Evolutionary conservation across 768 basidiomycete species (phyloP), one percentile per base, ranked within the genome.

Genomic region (Leccinum imitatum): DNA sequence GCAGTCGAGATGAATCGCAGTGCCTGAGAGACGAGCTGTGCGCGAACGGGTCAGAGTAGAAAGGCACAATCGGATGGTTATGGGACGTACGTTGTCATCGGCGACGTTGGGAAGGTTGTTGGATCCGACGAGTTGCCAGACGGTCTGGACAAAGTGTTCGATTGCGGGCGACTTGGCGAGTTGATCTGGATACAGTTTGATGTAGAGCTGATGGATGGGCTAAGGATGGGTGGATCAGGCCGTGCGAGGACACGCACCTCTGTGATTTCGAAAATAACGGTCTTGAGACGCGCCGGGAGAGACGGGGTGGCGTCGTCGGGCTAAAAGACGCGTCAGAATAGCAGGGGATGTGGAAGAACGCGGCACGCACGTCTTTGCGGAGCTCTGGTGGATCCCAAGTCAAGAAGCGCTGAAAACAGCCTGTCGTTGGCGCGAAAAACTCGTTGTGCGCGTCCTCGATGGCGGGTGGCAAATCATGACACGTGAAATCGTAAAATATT

Each of bases 401-500:
- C 62, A 98, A 75, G 67, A 97, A 91, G 58, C 82, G 83, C 60
- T 93, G 85, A 70, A 98, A 90, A 78, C 86, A 87, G 2, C 91
- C 91, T 3, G 73, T 76, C 0, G 76, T 76, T 1, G 86, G 78
- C 4, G 81, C 87, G 73, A 98, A 97, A 72, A 96, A 97, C 61
- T 89, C 84, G 19, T 82, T 78, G 59, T 95, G 86, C 27, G 86
- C 79, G 68, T 98, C 97, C 71, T 99, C 97, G 66, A 99, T 87
- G 64, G 87, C 89, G 14, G 94, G 93, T 4, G 95, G 97, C 17
- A 98, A 80, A 75, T 99, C 97, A 64, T 98, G 96, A 65, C 91
- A 91, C 2, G 90, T 94, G 63, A 99, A 84, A 73, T 98, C 97
- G 68, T 95, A 90, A 78, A 89, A 98, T 25, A 98, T 84, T 37